These are phyloP conservation scores for Cryphonectria parasitica DNA, from an alignment of 2,329 filamentous ascomycete genomes.

Conservation along the genomic window DNA sequence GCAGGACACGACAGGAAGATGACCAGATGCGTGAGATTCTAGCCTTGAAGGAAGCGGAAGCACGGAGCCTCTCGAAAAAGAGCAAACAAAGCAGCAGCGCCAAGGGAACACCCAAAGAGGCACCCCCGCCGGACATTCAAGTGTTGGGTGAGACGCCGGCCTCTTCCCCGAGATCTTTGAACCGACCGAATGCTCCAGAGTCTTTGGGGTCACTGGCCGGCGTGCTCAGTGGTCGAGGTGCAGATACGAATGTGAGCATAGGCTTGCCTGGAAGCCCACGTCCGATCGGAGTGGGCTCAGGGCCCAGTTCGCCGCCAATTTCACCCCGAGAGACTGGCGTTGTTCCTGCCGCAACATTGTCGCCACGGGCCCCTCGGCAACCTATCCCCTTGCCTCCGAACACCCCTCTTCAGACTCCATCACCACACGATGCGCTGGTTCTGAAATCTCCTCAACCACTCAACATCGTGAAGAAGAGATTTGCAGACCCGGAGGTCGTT, in stretches of 20 bases:
- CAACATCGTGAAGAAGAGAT: slow-evolving; percentile 42
- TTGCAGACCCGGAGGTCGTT: slow-evolving; percentile 31
- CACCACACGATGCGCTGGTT: slow-evolving; percentile 42
- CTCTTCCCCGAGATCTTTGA: slow-evolving; percentile 41
- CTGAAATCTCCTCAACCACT: slow-evolving; percentile 48
- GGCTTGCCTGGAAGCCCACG: slow-evolving; percentile 65
- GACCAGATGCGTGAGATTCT: slow-evolving; percentile 75
- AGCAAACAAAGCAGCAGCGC: slow-evolving; percentile 61
- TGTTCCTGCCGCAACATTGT: slow-evolving; percentile 48
- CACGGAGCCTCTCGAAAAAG: slow-evolving; percentile 75
- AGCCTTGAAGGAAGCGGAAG: slow-evolving; percentile 69
- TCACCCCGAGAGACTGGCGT: slow-evolving; percentile 60
- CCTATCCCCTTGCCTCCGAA: slow-evolving; percentile 73
- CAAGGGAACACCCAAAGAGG: slow-evolving; percentile 50
- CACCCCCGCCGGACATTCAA: slow-evolving; percentile 35
- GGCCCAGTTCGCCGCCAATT: slow-evolving; percentile 66
- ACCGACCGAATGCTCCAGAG: slow-evolving; percentile 42
- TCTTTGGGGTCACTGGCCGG: slow-evolving; percentile 57
- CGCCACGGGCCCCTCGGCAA: slow-evolving; percentile 74
- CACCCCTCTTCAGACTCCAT: slow-evolving; percentile 66
- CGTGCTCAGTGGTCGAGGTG: slow-evolving; percentile 47
- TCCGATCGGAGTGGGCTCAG: slow-evolving; percentile 56
- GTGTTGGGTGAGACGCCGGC: slow-evolving; percentile 44
- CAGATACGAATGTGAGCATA: slow-evolving; percentile 53
- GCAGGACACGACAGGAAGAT: slow-evolving; percentile 86